These are phyloP conservation scores for Aspergillus clavatus DNA, from an alignment of 2,329 filamentous ascomycete genomes.

Conservation along the genomic window DNA sequence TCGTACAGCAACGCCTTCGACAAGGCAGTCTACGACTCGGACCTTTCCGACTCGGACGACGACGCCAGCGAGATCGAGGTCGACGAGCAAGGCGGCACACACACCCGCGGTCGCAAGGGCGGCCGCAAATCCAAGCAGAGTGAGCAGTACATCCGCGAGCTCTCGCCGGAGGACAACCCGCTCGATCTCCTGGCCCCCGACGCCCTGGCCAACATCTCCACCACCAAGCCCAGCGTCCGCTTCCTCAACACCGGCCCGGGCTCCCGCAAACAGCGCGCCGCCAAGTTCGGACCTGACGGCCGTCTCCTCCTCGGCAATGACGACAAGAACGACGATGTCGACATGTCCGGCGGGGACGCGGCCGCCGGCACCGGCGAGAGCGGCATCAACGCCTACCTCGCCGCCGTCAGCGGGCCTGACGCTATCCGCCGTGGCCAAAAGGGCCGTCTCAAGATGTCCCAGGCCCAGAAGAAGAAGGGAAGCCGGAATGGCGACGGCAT, in stretches of 20 bases:
- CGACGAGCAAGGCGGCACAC: slow-evolving; percentile 32
- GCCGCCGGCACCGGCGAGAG: slow-evolving; percentile 23
- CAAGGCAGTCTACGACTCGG: slow-evolving; percentile 86
- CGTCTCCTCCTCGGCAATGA: slow-evolving; percentile 41
- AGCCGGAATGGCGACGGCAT: slow-evolving; percentile 41
- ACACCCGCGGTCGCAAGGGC: slow-evolving; percentile 42
- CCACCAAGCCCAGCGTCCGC: slow-evolving; percentile 66
- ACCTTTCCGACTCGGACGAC: slow-evolving; percentile 57
- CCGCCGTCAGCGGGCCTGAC: slow-evolving; percentile 56
- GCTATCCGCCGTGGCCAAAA: slow-evolving; percentile 55
- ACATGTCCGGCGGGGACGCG: slow-evolving; percentile 39
- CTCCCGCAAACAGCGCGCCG: slow-evolving; percentile 38
- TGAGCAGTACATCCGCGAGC: slow-evolving; percentile 81
- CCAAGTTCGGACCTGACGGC: slow-evolving; percentile 42
- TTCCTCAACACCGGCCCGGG: slow-evolving; percentile 38
- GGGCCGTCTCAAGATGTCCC: slow-evolving; percentile 57
- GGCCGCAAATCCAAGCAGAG: slow-evolving; percentile 46
- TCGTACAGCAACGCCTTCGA: slow-evolving; percentile 88
- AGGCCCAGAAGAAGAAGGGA: slow-evolving; percentile 34
- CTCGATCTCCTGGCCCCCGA: slow-evolving; percentile 87
- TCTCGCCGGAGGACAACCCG: slow-evolving; percentile 74
- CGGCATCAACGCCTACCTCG: slow-evolving; percentile 57
- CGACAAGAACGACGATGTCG: slow-evolving; percentile 33
- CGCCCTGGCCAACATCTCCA: slow-evolving; percentile 87
- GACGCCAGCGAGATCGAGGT: slow-evolving; percentile 47